Percentiles rank a stretch among this genome's conserved stretches.
Conservation (phyloP, 345 rosid genomes). For the Boechera retrofracta region DNA sequence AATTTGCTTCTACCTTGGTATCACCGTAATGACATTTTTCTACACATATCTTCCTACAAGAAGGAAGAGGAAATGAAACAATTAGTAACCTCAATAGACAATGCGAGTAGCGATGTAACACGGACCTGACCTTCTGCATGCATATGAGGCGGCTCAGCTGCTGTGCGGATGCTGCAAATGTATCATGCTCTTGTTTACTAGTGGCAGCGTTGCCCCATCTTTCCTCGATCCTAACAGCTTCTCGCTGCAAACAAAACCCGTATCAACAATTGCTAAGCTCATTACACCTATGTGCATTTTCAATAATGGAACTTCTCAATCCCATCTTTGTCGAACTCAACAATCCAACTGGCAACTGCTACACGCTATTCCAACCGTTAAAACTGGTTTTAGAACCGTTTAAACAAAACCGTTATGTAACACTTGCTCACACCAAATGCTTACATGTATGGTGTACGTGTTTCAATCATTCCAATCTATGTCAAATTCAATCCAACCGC, state of each 20-base stretch:
- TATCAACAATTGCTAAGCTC: background rate
- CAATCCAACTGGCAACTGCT: background rate
- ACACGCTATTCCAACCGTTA: too few relatives aligned
- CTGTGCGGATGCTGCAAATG: slow-evolving; percentile 46
- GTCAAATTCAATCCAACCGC: background rate
- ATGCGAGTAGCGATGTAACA: background rate
- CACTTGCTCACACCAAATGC: too few relatives aligned
- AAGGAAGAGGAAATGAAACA: background rate
- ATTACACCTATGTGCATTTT: background rate
- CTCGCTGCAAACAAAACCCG: slow-evolving; percentile 54
- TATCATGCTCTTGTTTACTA: slow-evolving; percentile 82
- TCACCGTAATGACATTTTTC: background rate
- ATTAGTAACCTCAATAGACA: background rate
- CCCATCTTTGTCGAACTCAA: background rate
- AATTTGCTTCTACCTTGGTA: background rate
- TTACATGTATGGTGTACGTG: background rate
- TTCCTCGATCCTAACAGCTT: slow-evolving; percentile 72
- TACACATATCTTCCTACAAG: slow-evolving; percentile 15
- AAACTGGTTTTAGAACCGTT: too few relatives aligned
- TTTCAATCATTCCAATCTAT: background rate
- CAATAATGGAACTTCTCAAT: background rate
- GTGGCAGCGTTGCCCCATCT: slow-evolving; percentile 74
- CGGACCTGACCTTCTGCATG: slow-evolving; percentile 42
- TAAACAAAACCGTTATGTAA: too few relatives aligned
- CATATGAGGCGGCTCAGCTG: background rate